Base-by-base conservation (phyloP, 2,329 filamentous ascomycete genomes). In the Sporothrix schenckii region DNA sequence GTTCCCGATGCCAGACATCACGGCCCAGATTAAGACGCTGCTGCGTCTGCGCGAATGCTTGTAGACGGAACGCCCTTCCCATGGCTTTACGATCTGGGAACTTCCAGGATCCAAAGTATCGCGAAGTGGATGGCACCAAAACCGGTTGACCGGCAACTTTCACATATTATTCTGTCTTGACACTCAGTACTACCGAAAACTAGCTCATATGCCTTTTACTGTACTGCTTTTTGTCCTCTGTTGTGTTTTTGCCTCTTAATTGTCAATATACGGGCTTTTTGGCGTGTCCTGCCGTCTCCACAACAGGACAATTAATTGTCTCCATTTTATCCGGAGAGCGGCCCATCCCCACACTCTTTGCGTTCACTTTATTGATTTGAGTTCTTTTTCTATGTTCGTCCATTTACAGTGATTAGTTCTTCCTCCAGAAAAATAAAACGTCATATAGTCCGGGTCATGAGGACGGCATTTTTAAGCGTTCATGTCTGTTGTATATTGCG, bases 1-100 rank as follows among this genome's bases (percentile, higher is more conserved):
- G 24, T 65, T 65, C 49, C 58, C 56, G 2, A 69, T 69, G 68
- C 68, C 68, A 11, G 68, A 69, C 11, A 69, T 65, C 6, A 69
- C 68, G 21, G 34, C 49, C 13, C 58, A 65, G 34, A 63, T 69
- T 19, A 49, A 69, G 7, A 39, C 49, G 3, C 34, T 56, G 56
- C 56, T 69, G 21, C 41, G 49, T 4, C 49, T 52, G 34, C n/a
- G 34, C 49, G 27, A 39, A 27, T 30, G 7, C 39, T 30, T 34
- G 27, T 9, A 7, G 30, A n/a, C 10, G 19, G 9, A 5, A 4
- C 0, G 44, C 9, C 34, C 34, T 0, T 9, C 34, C 7, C 34
- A 34, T 7, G 34, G 7, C 5, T 34, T 34, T 34, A 34, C 34
- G 34, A 34, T 34, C 34, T 6, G 34, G 34, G 27, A 4, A 30